phyloP scores from a whole-genome alignment of 306 rosid genomes.

The Vachellia collinsii region DNA sequence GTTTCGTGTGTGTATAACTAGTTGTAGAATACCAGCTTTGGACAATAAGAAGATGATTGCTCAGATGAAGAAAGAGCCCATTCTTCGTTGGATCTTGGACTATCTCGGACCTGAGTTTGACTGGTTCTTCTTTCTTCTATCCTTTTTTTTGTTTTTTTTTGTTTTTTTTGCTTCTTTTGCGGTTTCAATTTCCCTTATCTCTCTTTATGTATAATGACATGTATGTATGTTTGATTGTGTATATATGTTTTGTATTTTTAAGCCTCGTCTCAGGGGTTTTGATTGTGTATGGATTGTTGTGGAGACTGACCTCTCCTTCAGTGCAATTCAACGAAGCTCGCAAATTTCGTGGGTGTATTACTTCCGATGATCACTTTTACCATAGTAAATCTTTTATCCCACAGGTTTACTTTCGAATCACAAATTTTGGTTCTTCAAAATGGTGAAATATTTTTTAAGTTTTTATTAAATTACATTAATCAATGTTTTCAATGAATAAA shows the following conservation, averaged over 20 bases:
- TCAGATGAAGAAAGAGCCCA: slow-evolving; percentile 29
- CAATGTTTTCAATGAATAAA: too few species aligned
- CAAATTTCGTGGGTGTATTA: background rate
- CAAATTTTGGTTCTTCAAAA: too few species aligned
- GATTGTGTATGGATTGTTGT: slow-evolving; percentile 45
- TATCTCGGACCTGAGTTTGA: background rate
- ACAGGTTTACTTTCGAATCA: too few species aligned
- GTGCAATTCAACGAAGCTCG: slow-evolving; percentile 42
- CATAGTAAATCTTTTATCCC: too few species aligned
- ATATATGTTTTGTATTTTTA: background rate
- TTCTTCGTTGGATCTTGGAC: too few species aligned
- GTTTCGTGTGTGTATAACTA: background rate
- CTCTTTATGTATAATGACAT: background rate
- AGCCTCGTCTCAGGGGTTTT: background rate
- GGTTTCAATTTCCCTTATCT: background rate
- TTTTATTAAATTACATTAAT: too few species aligned
- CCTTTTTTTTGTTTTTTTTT: background rate
- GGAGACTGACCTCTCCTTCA: slow-evolving; percentile 31
- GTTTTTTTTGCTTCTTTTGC: too few species aligned
- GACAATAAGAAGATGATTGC: slow-evolving; percentile 44
- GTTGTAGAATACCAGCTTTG: slow-evolving; percentile 11
- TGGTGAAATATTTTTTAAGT: too few species aligned
- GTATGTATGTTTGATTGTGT: slow-evolving; percentile 1
- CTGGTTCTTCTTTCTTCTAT: background rate
- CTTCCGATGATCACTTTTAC: too few species aligned